These are phyloP conservation scores for Tolypocladium nubicola DNA, from an alignment of 2,329 filamentous ascomycete genomes.

Conservation along the genomic window DNA sequence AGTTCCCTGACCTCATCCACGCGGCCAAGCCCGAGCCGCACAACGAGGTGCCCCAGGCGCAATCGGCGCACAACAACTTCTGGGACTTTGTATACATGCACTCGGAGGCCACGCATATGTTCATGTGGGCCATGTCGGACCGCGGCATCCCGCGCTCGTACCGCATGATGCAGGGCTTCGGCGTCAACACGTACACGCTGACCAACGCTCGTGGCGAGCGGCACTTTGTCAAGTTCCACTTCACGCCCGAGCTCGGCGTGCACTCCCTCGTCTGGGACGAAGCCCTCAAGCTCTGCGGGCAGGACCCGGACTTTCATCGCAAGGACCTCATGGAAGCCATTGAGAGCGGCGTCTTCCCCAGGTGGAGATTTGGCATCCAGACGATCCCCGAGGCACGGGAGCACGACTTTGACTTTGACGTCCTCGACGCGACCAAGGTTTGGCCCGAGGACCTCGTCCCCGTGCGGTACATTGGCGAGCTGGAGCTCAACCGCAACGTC, in stretches of 20 bases:
- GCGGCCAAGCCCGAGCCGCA: constrained; percentile 62
- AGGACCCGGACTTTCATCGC: constrained; percentile 73
- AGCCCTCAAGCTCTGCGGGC: constrained; percentile 60
- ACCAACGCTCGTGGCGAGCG: constrained; percentile 57
- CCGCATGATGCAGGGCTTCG: constrained; percentile 81
- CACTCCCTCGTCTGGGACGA: constrained; percentile 74
- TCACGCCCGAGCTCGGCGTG: constrained; percentile 62
- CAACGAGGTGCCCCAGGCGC: constrained; percentile 64
- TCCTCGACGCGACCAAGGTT: constrained; percentile 75
- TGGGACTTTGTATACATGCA: constrained; percentile 61
- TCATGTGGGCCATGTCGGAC: constrained; percentile 70
- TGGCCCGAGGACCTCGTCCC: constrained; percentile 74
- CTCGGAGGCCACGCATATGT: constrained; percentile 67
- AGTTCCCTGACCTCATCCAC: constrained; percentile 56
- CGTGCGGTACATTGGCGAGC: constrained; percentile 65
- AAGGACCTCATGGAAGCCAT: constrained; percentile 71
- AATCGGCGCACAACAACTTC: constrained; percentile 63
- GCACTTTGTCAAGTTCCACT: constrained; percentile 70
- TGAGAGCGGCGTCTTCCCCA: constrained; percentile 57
- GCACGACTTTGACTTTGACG: constrained; percentile 75
- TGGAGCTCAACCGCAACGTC: constrained; percentile 69
- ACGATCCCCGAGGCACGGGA: constrained; percentile 39
- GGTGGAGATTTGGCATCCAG: constrained; percentile 79
- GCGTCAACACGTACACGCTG: constrained; percentile 69
- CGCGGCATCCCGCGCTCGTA: constrained; percentile 62